phyloP scores from a whole-genome alignment of 179 eudicot genomes.

The Drosera spatulata region DNA sequence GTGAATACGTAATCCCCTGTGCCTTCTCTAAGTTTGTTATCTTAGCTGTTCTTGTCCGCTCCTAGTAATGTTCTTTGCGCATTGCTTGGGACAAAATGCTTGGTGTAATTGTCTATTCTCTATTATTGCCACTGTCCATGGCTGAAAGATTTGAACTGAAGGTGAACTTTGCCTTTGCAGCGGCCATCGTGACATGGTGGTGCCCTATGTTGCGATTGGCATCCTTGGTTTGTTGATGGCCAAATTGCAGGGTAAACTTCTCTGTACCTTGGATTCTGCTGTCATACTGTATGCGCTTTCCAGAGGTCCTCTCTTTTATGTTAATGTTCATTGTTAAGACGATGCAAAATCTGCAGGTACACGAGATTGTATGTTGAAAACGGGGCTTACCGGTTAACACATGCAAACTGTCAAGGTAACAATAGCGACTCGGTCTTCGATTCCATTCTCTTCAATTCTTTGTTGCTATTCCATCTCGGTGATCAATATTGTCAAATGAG shows the following conservation, averaged over 20 bases:
- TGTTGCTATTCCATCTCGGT: too few species aligned
- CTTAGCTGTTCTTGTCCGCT: too few species aligned
- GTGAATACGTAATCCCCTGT: constrained; percentile 19
- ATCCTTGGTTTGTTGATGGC: too few species aligned
- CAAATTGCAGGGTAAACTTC: constrained; percentile 28
- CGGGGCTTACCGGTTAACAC: constrained; percentile 22
- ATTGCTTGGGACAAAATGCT: neutral
- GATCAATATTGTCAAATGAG: too few species aligned
- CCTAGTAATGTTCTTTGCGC: too few species aligned
- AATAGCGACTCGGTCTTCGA: too few species aligned
- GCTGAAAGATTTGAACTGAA: neutral
- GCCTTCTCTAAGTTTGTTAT: neutral
- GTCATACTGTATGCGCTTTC: neutral
- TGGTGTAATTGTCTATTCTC: neutral
- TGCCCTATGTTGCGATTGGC: constrained; percentile 26
- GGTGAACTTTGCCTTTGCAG: constrained; percentile 2
- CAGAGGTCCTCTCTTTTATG: neutral
- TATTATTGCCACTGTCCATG: too few species aligned
- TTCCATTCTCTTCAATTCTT: too few species aligned
- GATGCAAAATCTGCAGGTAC: constrained; percentile 41
- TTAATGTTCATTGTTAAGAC: neutral
- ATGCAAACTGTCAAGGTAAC: constrained; percentile 50
- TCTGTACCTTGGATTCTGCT: neutral
- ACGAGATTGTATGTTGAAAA: too few species aligned
- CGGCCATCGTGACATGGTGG: constrained; percentile 38